These are phyloP conservation scores for Ophiostoma himal-ulmi DNA, from an alignment of 2,329 filamentous ascomycete genomes.

Conservation along the genomic window DNA sequence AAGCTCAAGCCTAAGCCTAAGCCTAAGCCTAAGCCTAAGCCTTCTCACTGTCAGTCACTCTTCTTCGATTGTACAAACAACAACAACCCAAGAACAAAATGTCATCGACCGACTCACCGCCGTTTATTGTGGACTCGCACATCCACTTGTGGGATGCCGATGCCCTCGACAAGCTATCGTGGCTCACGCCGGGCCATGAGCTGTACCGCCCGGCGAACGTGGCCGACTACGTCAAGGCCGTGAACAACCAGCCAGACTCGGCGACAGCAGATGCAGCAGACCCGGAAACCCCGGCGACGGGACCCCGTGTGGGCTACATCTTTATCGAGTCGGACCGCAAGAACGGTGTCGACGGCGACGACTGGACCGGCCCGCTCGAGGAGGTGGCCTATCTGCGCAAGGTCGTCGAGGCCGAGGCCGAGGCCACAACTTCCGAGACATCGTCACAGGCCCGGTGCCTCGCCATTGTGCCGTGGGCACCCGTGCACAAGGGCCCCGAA, in stretches of 20 bases:
- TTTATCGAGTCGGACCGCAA: slow-evolving; percentile 78
- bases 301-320: slow-evolving; percentile 60
- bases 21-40: neutral
- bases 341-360: slow-evolving; percentile 50
- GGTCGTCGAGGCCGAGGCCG: slow-evolving; percentile 56
- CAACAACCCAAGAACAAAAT: slow-evolving; percentile 12
- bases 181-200: slow-evolving; percentile 56
- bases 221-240: slow-evolving; percentile 48
- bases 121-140: slow-evolving; percentile 74
- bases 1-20: too few relatives aligned
- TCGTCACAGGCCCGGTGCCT: slow-evolving; percentile 51
- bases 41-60: neutral
- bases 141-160: slow-evolving; percentile 77
- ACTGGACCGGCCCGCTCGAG: slow-evolving; percentile 62
- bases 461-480: slow-evolving; percentile 81
- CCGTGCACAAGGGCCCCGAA: slow-evolving; percentile 58
- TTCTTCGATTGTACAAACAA: too few relatives aligned
- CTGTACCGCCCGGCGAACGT: slow-evolving; percentile 61
- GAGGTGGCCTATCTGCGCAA: slow-evolving; percentile 66
- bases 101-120: slow-evolving; percentile 22
- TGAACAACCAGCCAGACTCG: slow-evolving; percentile 19
- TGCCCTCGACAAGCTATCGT: slow-evolving; percentile 61
- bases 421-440: slow-evolving; percentile 29
- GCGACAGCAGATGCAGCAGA: slow-evolving; percentile 29
- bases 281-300: slow-evolving; percentile 36